Evolutionary conservation across 139 green algal genomes (phyloP).

Genomic region (Dunaliella primolecta): DNA sequence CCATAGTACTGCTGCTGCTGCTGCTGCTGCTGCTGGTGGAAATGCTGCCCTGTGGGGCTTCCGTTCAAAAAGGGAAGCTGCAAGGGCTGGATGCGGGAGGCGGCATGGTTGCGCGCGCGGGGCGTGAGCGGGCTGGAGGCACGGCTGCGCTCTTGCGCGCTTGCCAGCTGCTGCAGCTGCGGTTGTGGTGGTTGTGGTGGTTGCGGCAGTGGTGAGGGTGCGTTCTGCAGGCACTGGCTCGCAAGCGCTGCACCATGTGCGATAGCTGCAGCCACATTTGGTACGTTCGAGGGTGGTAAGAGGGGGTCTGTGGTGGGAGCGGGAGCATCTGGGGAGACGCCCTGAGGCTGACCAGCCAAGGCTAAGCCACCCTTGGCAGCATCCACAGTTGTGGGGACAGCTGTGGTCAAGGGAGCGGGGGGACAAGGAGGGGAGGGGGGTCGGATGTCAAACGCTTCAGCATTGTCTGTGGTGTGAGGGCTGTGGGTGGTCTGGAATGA

Average conservation of each 20-base stretch:
- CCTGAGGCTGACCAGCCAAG: no score
- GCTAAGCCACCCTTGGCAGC: no score
- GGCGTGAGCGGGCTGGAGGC: neutral
- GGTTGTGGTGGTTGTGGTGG: neutral
- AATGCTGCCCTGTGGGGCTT: neutral
- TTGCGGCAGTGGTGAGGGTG: neutral
- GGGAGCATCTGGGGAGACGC: no score
- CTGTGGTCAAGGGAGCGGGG: no score
- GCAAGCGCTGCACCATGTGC: neutral
- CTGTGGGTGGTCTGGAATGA: no score
- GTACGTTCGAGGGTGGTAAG: neutral
- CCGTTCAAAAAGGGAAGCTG: neutral
- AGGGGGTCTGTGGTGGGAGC: neutral
- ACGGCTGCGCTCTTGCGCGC: neutral
- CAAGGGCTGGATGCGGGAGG: neutral
- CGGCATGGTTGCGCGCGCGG: neutral
- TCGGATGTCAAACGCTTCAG: no score
- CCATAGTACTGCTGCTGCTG: neutral
- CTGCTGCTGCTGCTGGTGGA: neutral
- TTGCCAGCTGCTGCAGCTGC: neutral
- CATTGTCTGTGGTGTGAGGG: no score
- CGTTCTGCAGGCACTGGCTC: no score
- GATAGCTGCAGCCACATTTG: neutral
- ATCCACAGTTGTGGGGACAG: no score
- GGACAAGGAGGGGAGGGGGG: no score